A percentile compares a stretch with the other conserved stretches of the same genome.
phyloP scores from a whole-genome alignment of 768 basidiomycete species.

The Phlegmacium glaucopus region DNA sequence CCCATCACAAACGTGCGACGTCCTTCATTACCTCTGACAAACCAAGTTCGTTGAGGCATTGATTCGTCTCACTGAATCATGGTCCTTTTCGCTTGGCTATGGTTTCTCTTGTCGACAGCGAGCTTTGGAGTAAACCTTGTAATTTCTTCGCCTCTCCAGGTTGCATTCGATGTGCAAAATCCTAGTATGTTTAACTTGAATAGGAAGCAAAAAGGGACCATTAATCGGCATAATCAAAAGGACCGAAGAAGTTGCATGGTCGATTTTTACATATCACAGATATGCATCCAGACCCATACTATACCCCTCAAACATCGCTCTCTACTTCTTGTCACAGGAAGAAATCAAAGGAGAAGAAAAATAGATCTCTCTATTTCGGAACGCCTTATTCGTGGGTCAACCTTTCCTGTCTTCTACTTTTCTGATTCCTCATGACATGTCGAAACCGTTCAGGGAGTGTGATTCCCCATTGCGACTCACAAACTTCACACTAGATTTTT shows the following conservation, averaged over 20 bases:
- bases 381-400: constrained; percentile 59
- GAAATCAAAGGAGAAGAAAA: constrained; percentile 51
- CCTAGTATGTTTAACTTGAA: constrained; percentile 21
- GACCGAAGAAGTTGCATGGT: constrained; percentile 54
- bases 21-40: constrained; percentile 11
- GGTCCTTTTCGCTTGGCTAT: constrained; percentile 16
- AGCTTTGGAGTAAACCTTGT: constrained; percentile 17
- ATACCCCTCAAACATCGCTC: constrained; percentile 46
- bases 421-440: neutral
- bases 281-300: constrained; percentile 78
- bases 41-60: constrained; percentile 17
- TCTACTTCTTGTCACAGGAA: constrained; percentile 69
- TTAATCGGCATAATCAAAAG: constrained; percentile 21
- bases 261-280: constrained; percentile 83
- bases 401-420: neutral
- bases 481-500: constrained; percentile 77
- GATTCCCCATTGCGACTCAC: constrained; percentile 80
- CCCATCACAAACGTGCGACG: constrained; percentile 32
- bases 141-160: constrained; percentile 37
- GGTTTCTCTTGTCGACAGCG: constrained; percentile 17
- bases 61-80: constrained; percentile 18
- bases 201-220: neutral
- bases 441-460: constrained; percentile 50
- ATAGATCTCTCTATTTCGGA: constrained; percentile 59
- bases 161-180: constrained; percentile 30